These are phyloP conservation scores for Peronospora destructor DNA, from an alignment of 352 stramenopile species.

Conservation along the genomic window DNA sequence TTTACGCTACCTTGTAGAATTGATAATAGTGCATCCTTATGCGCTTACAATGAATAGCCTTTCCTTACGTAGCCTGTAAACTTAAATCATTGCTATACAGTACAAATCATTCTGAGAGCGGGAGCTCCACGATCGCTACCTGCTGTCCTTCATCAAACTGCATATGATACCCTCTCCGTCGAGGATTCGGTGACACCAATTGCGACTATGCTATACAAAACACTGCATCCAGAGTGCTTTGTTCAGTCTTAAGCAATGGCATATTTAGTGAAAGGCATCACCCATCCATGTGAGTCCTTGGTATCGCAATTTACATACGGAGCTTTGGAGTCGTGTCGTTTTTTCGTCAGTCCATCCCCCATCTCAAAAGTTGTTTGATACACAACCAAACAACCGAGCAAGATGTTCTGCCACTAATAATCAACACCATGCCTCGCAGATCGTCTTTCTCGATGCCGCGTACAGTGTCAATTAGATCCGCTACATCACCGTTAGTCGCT, in stretches of 20 bases:
- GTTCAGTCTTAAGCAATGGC: slow-evolving; percentile 6
- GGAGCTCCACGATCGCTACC: no score
- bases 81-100: no score
- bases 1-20: no score
- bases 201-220: slow-evolving; percentile 6
- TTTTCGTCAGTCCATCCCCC: slow-evolving; percentile 5
- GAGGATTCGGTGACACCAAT: not conserved
- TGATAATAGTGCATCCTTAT: no score
- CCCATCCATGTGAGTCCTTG: slow-evolving; percentile 10
- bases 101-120: no score
- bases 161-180: slow-evolving; percentile 10
- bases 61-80: no score
- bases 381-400: slow-evolving; percentile 17
- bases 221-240: not conserved
- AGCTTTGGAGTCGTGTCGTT: slow-evolving; percentile 15
- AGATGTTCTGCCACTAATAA: slow-evolving; percentile 13
- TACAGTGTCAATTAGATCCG: slow-evolving; percentile 18
- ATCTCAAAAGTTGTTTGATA: slow-evolving; percentile 10
- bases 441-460: slow-evolving; percentile 22
- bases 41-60: no score
- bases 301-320: slow-evolving; percentile 17
- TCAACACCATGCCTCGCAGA: slow-evolving; percentile 26
- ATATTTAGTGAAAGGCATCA: slow-evolving; percentile 10
- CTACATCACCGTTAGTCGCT: slow-evolving; percentile 23
- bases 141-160: slow-evolving; percentile 7